Evolutionary conservation across 1,284 basidiomycete genomes (phyloP), one percentile per base, ranked within the genome.

Genomic region (Pterula multifida): DNA sequence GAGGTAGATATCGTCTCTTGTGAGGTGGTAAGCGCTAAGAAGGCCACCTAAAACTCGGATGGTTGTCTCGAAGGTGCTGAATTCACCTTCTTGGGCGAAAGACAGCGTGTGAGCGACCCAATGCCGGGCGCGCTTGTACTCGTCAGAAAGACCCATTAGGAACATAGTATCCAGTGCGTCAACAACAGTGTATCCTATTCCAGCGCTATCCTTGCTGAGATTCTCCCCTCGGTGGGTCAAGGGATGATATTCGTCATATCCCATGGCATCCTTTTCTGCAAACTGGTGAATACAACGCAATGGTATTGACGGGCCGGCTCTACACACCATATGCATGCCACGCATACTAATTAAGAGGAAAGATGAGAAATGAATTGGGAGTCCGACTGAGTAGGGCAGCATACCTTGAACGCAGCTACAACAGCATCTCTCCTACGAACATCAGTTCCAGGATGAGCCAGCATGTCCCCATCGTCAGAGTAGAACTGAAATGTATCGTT

Each of bases 181-280:
- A 9, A 52, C 48, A 17, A 56, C 48, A 19, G 54, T 55, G 42
- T 57, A 57, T 12, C 56, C 56, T 25, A 56, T 52, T 12, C 56
- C 56, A 15, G 49, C 52, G 6, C 48, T 36, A 4, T n/a, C 6
- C n/a, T 17, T 21, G 22, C 51, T 49, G 24, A 57, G 50, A 36
- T 57, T 56, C 15, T 39, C 36, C 3, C 56, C 56, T 13, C 35
- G 22, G 26, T 54, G 49, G 28, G 45, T 47, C 2, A 54, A 45
- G 25, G 56, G 55, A 26, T 56, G 54, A 24, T 54, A 56, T 53
- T 56, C 56, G 49, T 58, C 56, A 26, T n/a, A 52, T 15, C 56
- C 56, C 51, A 57, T 54, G 15, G 56, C 56, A 26, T 58, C 54
- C 19, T 50, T 44, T 46, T 58, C 55, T 56, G 45, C 19, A 24